Percentiles rank a stretch among this genome's conserved stretches.
These are phyloP conservation scores for Persicaria maculosa DNA, from an alignment of 148 eudicot genomes.

Conservation along the genomic window DNA sequence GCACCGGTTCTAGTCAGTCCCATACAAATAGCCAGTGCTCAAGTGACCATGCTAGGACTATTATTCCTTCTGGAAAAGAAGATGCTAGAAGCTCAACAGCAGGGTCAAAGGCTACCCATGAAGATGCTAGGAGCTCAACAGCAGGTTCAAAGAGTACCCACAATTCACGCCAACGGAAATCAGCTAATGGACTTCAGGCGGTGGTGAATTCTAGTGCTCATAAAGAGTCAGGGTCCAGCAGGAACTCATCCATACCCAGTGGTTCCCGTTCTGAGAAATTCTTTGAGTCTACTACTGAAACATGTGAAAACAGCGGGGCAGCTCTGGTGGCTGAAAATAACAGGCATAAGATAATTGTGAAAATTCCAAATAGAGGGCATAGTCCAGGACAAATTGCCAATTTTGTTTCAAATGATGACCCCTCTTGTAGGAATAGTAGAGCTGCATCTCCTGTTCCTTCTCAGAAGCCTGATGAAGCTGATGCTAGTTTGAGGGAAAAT, in stretches of 20 bases:
- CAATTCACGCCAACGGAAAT: conserved; percentile 29
- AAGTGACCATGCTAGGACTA: conserved; percentile 42
- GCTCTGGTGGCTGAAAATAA: conserved; percentile 25
- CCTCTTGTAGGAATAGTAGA: conserved; percentile 35
- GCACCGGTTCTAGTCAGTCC: conserved; percentile 70
- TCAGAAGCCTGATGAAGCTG: conserved; percentile 37
- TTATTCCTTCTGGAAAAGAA: conserved; percentile 40
- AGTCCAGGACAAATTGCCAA: conserved; percentile 32
- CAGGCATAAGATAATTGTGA: conserved; percentile 37
- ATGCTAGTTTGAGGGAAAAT: conserved; percentile 24
- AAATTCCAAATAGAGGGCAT: conserved; percentile 37
- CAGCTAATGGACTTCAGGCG: conserved; percentile 23
- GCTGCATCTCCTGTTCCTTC: conserved; percentile 36
- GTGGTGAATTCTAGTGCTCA: conserved; percentile 19
- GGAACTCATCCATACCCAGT: not conserved
- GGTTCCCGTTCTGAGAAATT: not conserved
- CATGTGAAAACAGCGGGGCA: conserved; percentile 26
- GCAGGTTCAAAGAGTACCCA: conserved; percentile 20
- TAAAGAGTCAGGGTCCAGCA: conserved; percentile 30
- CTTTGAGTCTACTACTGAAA: conserved; percentile 7
- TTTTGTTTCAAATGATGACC: conserved; percentile 24
- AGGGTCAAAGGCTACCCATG: conserved; percentile 12
- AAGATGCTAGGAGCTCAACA: conserved; percentile 47
- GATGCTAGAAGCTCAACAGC: conserved; percentile 52
- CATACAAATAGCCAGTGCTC: conserved; percentile 64